Conservation (phyloP, 2,329 filamentous ascomycete species). For the Grosmannia penicillata region DNA sequence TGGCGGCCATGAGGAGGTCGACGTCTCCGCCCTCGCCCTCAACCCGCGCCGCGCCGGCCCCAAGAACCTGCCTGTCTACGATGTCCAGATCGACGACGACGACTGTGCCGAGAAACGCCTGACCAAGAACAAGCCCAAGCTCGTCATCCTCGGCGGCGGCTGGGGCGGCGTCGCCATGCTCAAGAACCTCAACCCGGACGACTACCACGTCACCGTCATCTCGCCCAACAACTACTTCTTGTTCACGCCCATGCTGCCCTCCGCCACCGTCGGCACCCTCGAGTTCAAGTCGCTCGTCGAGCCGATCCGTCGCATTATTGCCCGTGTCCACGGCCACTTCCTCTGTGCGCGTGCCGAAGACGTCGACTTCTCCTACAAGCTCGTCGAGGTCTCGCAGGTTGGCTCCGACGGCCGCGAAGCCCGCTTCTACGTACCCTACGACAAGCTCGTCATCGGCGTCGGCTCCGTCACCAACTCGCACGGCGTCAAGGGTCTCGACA, state of each 20-base stretch:
- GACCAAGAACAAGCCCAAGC: slow-evolving; percentile 75
- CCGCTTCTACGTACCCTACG: slow-evolving; percentile 89
- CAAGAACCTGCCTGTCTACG: slow-evolving; percentile 87
- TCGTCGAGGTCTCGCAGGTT: slow-evolving; percentile 71
- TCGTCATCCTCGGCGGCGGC: slow-evolving; percentile 85
- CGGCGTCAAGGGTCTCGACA: slow-evolving; percentile 84
- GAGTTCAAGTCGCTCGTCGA: slow-evolving; percentile 86
- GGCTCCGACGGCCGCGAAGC: slow-evolving; percentile 58
- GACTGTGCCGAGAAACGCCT: slow-evolving; percentile 59
- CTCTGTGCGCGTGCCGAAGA: slow-evolving; percentile 76
- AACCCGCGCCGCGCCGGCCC: slow-evolving; percentile 72
- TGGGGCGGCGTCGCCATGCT: slow-evolving; percentile 90
- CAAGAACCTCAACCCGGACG: slow-evolving; percentile 77
- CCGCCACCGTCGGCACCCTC: slow-evolving; percentile 88
- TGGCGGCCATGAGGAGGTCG: slow-evolving; percentile 51
- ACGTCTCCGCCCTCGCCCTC: slow-evolving; percentile 72
- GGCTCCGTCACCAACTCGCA: slow-evolving; percentile 90
- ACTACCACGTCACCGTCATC: slow-evolving; percentile 92
- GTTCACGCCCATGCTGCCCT: slow-evolving; percentile 96
- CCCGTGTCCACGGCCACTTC: slow-evolving; percentile 71
- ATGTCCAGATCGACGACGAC: slow-evolving; percentile 81
- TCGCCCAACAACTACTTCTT: slow-evolving; percentile 94
- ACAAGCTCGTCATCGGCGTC: slow-evolving; percentile 87
- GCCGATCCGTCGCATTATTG: slow-evolving; percentile 74
- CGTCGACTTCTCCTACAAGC: slow-evolving; percentile 79